These are phyloP conservation scores for Clonostachys sp. DNA, from an alignment of 2,329 filamentous ascomycete genomes.

Conservation along the genomic window DNA sequence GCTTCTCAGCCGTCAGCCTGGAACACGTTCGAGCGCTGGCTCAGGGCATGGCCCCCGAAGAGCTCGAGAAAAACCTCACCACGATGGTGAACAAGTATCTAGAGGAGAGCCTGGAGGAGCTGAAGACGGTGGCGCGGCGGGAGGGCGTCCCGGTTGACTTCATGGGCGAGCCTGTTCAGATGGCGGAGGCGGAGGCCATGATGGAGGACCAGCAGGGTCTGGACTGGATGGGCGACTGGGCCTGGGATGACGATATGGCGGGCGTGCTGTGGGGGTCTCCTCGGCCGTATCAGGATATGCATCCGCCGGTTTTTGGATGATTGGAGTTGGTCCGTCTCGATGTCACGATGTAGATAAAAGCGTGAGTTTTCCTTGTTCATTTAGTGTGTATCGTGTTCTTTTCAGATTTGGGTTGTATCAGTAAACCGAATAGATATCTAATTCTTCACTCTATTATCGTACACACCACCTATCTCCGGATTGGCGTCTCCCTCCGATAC, in stretches of 20 bases:
- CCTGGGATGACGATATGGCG: constrained; percentile 11
- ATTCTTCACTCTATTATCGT: too few species aligned
- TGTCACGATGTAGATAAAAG: too few species aligned
- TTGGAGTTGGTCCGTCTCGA: too few species aligned
- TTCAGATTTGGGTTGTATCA: too few species aligned
- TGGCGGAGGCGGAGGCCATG: constrained; percentile 1
- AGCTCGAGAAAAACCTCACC: too few species aligned
- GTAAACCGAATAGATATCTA: too few species aligned
- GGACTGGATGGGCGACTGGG: constrained; percentile 19
- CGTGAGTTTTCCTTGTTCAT: too few species aligned
- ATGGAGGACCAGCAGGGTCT: constrained; percentile 2
- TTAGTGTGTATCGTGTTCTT: too few species aligned
- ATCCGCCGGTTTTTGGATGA: background rate
- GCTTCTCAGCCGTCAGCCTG: constrained; percentile 22
- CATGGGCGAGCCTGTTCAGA: background rate
- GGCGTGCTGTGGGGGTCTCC: constrained; percentile 2
- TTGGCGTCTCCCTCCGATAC: too few species aligned
- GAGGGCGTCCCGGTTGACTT: constrained; percentile 9
- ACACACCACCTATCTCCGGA: too few species aligned
- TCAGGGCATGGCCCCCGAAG: constrained; percentile 14
- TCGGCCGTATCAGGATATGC: background rate
- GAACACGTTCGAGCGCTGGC: constrained; percentile 27
- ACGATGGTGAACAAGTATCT: constrained; percentile 21
- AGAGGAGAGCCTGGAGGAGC: constrained; percentile 18
- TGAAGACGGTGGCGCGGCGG: constrained; percentile 24